Percentiles rank a stretch among this genome's conserved stretches.
These are phyloP conservation scores for Fimicolochytrium jonesii DNA, from an alignment of 192 early-diverging fungal genomes.

Conservation along the genomic window DNA sequence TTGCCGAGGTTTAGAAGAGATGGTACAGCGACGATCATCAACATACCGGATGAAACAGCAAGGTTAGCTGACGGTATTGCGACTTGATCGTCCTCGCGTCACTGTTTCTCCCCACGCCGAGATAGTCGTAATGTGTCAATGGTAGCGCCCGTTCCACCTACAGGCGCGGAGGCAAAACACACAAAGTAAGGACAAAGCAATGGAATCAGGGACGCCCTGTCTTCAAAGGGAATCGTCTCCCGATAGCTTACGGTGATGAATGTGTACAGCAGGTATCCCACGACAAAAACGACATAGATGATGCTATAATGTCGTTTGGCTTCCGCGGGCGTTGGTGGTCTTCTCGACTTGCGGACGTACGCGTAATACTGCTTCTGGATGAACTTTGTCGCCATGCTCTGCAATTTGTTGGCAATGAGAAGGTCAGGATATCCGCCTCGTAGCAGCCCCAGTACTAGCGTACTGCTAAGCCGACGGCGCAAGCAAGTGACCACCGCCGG, in stretches of 20 bases:
- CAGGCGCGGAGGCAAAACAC: background rate
- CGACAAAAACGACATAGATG: conserved; percentile 31
- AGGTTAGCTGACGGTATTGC: conserved; percentile 32
- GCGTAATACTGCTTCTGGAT: conserved; percentile 25
- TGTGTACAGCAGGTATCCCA: conserved; percentile 33
- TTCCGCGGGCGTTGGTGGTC: background rate
- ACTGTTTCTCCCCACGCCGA: conserved; percentile 15
- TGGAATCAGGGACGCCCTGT: too few relatives aligned
- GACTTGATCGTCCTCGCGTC: conserved; percentile 28
- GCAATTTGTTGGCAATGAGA: too few relatives aligned
- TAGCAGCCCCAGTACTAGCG: too few relatives aligned
- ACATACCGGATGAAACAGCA: conserved; percentile 46
- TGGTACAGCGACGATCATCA: background rate
- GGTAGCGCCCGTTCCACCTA: conserved; percentile 40
- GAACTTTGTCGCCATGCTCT: conserved; percentile 28
- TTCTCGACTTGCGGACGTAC: background rate
- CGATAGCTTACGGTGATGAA: conserved; percentile 25
- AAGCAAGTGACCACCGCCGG: background rate
- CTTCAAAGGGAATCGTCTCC: background rate
- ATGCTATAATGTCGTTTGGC: conserved; percentile 22
- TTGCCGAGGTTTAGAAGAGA: too few relatives aligned
- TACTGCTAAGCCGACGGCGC: background rate
- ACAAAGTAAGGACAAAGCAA: too few relatives aligned
- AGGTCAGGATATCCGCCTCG: too few relatives aligned
- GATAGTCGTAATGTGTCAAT: conserved; percentile 34